Evolutionary conservation across 805 yeast genomes (phyloP).

Genomic region (Cyberlindnera petersonii): DNA sequence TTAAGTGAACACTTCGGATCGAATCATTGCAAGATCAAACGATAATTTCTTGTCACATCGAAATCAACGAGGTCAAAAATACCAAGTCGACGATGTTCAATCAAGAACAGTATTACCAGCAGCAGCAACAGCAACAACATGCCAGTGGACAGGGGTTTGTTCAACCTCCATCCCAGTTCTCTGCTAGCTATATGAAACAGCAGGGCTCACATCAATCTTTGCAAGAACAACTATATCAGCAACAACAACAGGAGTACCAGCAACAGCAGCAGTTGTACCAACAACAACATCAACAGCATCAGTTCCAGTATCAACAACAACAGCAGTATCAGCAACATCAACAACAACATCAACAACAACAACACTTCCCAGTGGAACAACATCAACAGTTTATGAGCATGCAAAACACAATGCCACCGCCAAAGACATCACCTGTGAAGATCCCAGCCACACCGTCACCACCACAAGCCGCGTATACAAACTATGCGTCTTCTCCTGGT

Average conservation of each 20-base stretch:
- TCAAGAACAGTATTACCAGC: slow-evolving; percentile 17
- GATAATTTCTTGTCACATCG: no score
- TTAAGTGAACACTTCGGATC: no score
- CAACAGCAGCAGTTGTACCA: slow-evolving; percentile 31
- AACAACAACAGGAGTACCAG: slow-evolving; percentile 32
- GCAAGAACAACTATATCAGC: slow-evolving; percentile 34
- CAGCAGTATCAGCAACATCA: slow-evolving; percentile 24
- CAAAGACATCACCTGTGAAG: slow-evolving; percentile 18
- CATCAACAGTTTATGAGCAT: slow-evolving; percentile 26
- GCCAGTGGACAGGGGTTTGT: slow-evolving; percentile 24
- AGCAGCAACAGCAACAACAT: slow-evolving; percentile 14
- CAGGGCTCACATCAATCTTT: slow-evolving; percentile 38
- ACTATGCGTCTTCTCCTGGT: slow-evolving; percentile 25
- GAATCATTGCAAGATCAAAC: no score
- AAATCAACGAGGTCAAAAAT: background rate
- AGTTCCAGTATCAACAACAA: slow-evolving; percentile 19
- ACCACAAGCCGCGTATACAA: slow-evolving; percentile 11
- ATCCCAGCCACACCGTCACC: slow-evolving; percentile 25
- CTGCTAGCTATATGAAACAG: slow-evolving; percentile 34
- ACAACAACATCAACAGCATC: slow-evolving; percentile 25
- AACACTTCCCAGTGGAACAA: no score
- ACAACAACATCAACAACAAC: slow-evolving; percentile 26
- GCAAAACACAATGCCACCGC: slow-evolving; percentile 30
- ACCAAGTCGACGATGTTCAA: slow-evolving; percentile 15
- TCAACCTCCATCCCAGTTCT: slow-evolving; percentile 35